These are phyloP conservation scores for Fomitiporia mediterranea DNA, from an alignment of 1,284 basidiomycete species.

Conservation along the genomic window DNA sequence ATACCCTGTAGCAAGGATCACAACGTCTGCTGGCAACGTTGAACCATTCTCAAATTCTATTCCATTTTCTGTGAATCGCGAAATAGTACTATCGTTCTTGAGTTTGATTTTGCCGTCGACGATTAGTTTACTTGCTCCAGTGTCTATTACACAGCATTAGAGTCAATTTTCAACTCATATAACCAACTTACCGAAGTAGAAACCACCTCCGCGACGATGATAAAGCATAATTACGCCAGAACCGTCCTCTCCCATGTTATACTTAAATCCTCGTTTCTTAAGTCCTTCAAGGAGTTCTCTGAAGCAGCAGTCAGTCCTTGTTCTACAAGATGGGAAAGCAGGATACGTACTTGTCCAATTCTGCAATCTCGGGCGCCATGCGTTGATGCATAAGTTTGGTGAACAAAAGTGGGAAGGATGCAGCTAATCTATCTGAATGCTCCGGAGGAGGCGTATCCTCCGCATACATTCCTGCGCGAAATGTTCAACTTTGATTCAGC, in stretches of 20 bases:
- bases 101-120: conserved; percentile 32
- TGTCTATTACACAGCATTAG: conserved; percentile 14
- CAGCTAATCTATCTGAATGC: conserved; percentile 46
- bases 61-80: conserved; percentile 18
- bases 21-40: conserved; percentile 21
- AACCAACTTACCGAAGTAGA: conserved; percentile 30
- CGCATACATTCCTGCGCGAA: conserved; percentile 36
- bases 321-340: background rate
- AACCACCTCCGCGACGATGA: conserved; percentile 33
- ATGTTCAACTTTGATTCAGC: too few relatives aligned
- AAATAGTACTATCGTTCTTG: conserved; percentile 18
- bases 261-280: conserved; percentile 34
- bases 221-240: conserved; percentile 33
- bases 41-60: conserved; percentile 22
- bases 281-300: conserved; percentile 31
- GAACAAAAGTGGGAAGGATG: conserved; percentile 45
- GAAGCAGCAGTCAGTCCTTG: background rate
- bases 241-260: conserved; percentile 32
- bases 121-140: conserved; percentile 33
- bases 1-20: conserved; percentile 24
- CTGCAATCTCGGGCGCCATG: conserved; percentile 11
- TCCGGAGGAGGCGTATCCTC: conserved; percentile 46
- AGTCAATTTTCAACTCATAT: background rate
- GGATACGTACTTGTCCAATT: conserved; percentile 19
- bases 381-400: conserved; percentile 33